Percentiles rank a stretch among this genome's conserved stretches.
Conservation (phyloP, 352 stramenopile genomes). For the Pythium guiyangense region DNA sequence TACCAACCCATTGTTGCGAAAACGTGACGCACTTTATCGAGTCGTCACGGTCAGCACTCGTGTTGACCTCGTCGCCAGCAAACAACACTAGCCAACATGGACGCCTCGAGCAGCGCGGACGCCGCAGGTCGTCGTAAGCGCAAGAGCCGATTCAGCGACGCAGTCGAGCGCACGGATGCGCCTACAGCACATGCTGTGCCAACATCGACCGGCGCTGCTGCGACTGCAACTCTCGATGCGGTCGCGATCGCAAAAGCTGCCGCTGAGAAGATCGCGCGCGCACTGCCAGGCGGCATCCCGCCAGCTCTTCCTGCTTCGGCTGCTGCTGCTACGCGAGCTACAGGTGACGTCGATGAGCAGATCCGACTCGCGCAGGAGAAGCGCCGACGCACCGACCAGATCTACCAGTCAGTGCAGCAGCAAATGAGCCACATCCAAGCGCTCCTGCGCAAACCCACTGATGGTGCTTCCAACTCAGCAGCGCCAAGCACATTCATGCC, state of each 20-base stretch:
- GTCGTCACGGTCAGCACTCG: too few relatives aligned
- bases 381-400: conserved; percentile 57
- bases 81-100: conserved; percentile 5
- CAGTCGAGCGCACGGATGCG: conserved; percentile 15
- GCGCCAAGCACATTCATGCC: conserved; percentile 55
- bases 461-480: background rate
- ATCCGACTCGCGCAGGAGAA: conserved; percentile 49
- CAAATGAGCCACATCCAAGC: conserved; percentile 79
- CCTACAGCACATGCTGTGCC: background rate
- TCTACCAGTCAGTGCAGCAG: conserved; percentile 81
- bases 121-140: conserved; percentile 46
- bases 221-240: conserved; percentile 25
- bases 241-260: conserved; percentile 62
- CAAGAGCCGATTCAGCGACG: conserved; percentile 83
- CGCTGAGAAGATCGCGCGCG: conserved; percentile 68
- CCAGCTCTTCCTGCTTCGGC: conserved; percentile 2
- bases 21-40: background rate
- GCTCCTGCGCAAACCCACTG: conserved; percentile 45
- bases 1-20: background rate
- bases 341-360: conserved; percentile 31
- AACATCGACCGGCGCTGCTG: background rate
- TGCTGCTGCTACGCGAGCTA: background rate
- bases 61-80: too few relatives aligned
- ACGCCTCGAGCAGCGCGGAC: background rate
- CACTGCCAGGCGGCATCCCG: conserved; percentile 27